These are phyloP conservation scores for Macadamia integrifolia DNA, from an alignment of 164 flowering plant species.

Conservation along the genomic window DNA sequence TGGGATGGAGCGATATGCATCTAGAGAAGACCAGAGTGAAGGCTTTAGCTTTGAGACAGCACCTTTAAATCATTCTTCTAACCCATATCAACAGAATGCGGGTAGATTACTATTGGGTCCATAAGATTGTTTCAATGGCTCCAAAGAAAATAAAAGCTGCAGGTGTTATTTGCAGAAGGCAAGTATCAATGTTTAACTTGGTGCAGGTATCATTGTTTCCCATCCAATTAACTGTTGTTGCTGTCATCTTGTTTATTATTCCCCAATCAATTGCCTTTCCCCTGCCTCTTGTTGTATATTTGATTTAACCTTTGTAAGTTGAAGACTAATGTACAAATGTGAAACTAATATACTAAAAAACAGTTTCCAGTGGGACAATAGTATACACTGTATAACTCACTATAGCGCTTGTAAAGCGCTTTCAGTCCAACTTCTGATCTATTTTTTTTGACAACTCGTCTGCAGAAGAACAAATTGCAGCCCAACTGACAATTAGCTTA, in stretches of 20 bases:
- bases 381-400: too few relatives aligned
- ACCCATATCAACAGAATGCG: slow-evolving; percentile 45
- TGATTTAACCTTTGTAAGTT: slow-evolving; percentile 5
- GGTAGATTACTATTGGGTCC: slow-evolving; percentile 67
- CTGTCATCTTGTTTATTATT: slow-evolving; percentile 3
- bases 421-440: too few relatives aligned
- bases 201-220: neutral
- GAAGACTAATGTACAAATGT: slow-evolving; percentile 24
- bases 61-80: slow-evolving; percentile 46
- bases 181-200: neutral
- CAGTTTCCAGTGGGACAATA: too few relatives aligned
- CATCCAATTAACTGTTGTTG: slow-evolving; percentile 1
- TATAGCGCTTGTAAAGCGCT: too few relatives aligned
- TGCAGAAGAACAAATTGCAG: too few relatives aligned
- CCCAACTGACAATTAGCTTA: too few relatives aligned
- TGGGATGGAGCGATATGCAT: slow-evolving; percentile 36
- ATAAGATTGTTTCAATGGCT: slow-evolving; percentile 12
- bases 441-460: too few relatives aligned
- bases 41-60: slow-evolving; percentile 33
- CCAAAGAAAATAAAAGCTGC: slow-evolving; percentile 7
- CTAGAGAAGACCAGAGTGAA: slow-evolving; percentile 40
- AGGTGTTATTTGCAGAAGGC: neutral
- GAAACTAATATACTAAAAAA: neutral
- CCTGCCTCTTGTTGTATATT: slow-evolving; percentile 9
- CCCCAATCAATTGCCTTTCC: slow-evolving; percentile 6